phyloP scores from a whole-genome alignment of 2,329 filamentous ascomycete species.

The Colletotrichum sp. region DNA sequence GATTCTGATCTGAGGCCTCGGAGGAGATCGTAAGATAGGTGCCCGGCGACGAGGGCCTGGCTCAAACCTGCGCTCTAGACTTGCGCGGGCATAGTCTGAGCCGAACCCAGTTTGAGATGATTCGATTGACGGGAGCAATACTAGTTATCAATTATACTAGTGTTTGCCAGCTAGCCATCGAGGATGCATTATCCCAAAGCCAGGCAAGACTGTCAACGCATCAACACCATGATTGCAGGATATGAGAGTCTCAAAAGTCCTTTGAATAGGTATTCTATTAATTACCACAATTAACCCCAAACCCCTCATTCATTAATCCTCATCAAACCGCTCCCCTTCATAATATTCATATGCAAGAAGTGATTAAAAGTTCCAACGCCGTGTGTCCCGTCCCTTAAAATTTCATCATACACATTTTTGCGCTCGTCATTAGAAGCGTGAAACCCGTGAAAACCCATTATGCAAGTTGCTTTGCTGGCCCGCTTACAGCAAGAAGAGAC shows the following conservation, averaged over 20 bases:
- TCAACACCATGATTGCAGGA: background rate
- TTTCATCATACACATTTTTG: background rate
- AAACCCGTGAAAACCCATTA: background rate
- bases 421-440: background rate
- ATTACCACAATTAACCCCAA: background rate
- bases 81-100: no score
- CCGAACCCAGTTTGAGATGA: no score
- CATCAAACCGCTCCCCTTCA: background rate
- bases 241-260: background rate
- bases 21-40: no score
- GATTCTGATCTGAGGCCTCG: background rate
- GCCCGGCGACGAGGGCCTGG: no score
- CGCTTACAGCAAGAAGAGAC: constrained; percentile 36
- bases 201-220: background rate
- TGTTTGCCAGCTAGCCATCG: no score
- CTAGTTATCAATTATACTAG: no score
- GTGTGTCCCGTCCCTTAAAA: background rate
- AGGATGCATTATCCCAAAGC: no score
- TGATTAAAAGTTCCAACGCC: background rate
- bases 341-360: background rate
- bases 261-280: background rate
- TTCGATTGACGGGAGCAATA: no score
- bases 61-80: no score
- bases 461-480: background rate
- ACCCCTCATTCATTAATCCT: background rate